Base-by-base conservation (phyloP, 2,329 filamentous ascomycete genomes). In the Magnaporthiopsis rhizophila region DNA sequence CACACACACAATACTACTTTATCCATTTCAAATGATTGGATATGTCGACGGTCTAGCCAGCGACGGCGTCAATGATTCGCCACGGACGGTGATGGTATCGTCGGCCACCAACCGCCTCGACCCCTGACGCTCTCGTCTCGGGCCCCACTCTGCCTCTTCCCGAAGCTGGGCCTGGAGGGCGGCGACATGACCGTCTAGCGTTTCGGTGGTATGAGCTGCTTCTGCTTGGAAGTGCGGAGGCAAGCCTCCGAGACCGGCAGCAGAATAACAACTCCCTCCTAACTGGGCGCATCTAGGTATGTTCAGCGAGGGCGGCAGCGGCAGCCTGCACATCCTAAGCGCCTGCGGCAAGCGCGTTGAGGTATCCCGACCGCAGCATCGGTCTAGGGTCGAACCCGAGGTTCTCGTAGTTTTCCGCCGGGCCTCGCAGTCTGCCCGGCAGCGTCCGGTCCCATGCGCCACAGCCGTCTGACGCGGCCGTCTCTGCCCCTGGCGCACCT, bases 341-440 rank as follows among this genome's bases (percentile, higher is more conserved):
- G 8, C n/a, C 13, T 2, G 38, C 11, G 9, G 3, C 45, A 12
- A 70, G 60, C 7, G 67, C 66, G 61, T 68, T 68, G 62, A 80
- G 70, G 61, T 80, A 80, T 8, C 78, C 78, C 8, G 64, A 67
- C 36, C 74, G 73, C 38, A 78, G 72, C 59, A 80, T 69, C 11
- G 70, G 68, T 24, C 74, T 70, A 24, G 77, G 77, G 59, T 79
- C 75, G 64, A 80, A 79, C 0, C 77, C 78, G 34, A 79, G 70
- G 61, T 77, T 74, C 67, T 78, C 73, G 71, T 80, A 77, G 69
- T 77, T 73, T 59, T 74, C 70, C 66, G 66, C 62, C 53, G 53
- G 50, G 57, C 66, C 53, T 34, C 64, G 69, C 58, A 67, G 61
- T 24, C 58, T n/a, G n/a, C 50, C 32, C 26, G 45, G 45, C 45